Base-by-base conservation (phyloP, 2,329 filamentous ascomycete genomes). In the Graphilbum ipis-grandicollis region DNA sequence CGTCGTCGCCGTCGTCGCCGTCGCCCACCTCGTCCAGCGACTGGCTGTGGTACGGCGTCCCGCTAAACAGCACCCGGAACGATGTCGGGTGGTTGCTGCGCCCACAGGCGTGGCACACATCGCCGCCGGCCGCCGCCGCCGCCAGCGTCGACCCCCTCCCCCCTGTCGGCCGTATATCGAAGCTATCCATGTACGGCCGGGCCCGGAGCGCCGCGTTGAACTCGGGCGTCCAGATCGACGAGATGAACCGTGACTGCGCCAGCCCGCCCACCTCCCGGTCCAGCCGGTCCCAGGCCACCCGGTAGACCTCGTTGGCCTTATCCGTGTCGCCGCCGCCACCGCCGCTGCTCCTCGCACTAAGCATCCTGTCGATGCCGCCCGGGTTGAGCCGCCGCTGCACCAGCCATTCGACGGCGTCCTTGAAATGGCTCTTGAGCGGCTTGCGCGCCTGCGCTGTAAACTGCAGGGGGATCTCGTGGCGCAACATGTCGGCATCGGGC, bases 321-420 rank as follows among this genome's bases (percentile, higher is more conserved):
- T 18, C 15, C 5, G n/a, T 18, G 29, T 12, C 15, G 29, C 13
- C 12, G 29, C 8, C 14, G 29, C 15, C 29, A 15, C 8, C n/a
- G n/a, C 8, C 14, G 29, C 29, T 15, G 26, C 10, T 13, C 5
- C 14, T 13, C 8, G 8, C 14, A 15, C n/a, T 31, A 13, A 28
- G 26, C 26, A 5, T 28, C 12, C 14, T 28, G 26, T 36, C 15
- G 67, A 50, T 71, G 0, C 31, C 35, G 19, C 28, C 38, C 21
- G 79, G 80, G 45, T 85, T 78, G 35, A 90, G 64, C 46, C 78
- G 76, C 50, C 79, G 80, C 48, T 84, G 79, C 3, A 88, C 75
- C 56, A 86, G 77, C 80, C 80, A 88, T 50, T 84, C 79, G 2
- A 88, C 63, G 0, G 72, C 77, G 46, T 76, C 73, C 34, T 68